A percentile compares a stretch with the other conserved stretches of the same genome.
These are phyloP conservation scores for Saxophila tyrrhenica DNA, from an alignment of 495 filamentous ascomycete species.

Conservation along the genomic window DNA sequence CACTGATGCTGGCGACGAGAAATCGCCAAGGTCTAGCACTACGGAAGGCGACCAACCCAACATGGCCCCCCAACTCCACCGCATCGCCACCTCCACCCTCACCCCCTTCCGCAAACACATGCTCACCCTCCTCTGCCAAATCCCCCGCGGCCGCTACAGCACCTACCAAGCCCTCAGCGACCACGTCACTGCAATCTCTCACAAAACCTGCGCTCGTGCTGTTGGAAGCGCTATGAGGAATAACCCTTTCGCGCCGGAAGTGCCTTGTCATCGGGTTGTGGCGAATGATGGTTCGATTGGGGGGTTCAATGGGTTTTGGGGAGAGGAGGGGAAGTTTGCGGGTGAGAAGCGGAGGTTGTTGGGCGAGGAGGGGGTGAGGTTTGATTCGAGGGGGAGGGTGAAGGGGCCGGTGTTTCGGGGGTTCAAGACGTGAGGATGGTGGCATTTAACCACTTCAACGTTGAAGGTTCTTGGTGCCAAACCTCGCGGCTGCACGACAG, in stretches of 20 bases:
- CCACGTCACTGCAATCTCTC: slow-evolving; percentile 35
- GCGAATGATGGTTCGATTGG: slow-evolving; percentile 34
- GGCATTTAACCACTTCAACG: too few relatives aligned
- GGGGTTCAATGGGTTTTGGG: slow-evolving; percentile 39
- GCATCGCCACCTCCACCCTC: slow-evolving; percentile 10
- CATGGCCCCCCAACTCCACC: not conserved
- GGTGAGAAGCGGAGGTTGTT: slow-evolving; percentile 38
- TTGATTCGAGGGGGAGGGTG: slow-evolving; percentile 35
- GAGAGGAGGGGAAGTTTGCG: slow-evolving; percentile 33
- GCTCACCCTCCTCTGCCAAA: slow-evolving; percentile 50
- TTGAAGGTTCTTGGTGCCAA: too few relatives aligned
- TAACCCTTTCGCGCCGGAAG: slow-evolving; percentile 34
- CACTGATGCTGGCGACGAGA: not conserved
- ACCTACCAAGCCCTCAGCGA: slow-evolving; percentile 62
- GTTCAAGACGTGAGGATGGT: not conserved
- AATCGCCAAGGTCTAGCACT: not conserved
- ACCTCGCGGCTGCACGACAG: too few relatives aligned
- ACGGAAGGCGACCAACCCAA: not conserved
- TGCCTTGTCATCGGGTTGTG: slow-evolving; percentile 34
- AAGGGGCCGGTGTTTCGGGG: not conserved
- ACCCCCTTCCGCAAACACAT: slow-evolving; percentile 18
- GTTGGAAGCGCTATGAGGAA: slow-evolving; percentile 67
- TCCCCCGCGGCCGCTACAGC: slow-evolving; percentile 57
- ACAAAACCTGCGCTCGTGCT: slow-evolving; percentile 57
- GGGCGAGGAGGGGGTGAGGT: slow-evolving; percentile 38